Conservation (phyloP, 1,139 yeast genomes). For the Suhomyces choctaworum region DNA sequence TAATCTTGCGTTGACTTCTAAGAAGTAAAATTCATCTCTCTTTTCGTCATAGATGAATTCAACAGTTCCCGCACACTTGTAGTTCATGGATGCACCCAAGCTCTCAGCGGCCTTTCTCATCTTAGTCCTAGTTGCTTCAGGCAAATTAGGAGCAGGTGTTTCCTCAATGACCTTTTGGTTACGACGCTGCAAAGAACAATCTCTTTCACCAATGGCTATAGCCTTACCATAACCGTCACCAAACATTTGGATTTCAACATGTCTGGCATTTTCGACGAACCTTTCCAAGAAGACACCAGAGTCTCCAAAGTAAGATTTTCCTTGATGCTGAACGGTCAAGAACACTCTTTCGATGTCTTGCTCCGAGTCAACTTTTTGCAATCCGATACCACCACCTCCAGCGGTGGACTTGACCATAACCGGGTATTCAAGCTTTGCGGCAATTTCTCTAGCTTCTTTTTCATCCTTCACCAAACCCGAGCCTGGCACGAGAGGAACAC, state of each 20-base stretch:
- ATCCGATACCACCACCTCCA: constrained; percentile 99
- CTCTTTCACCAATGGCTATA: constrained; percentile 93
- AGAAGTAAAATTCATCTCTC: constrained; percentile 86
- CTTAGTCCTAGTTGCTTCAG: constrained; percentile 68
- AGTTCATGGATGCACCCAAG: constrained; percentile 75
- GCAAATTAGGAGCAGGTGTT: constrained; percentile 95
- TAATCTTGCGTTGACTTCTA: constrained; percentile 94
- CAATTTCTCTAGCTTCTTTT: constrained; percentile 72
- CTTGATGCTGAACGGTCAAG: constrained; percentile 90
- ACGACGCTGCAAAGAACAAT: constrained; percentile 95
- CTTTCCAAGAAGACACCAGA: constrained; percentile 93
- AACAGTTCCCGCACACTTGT: constrained; percentile 96
- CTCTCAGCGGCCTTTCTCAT: constrained; percentile 87
- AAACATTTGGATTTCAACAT: constrained; percentile 93
- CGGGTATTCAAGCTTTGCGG: constrained; percentile 81
- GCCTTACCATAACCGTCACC: constrained; percentile 95
- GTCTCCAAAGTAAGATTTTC: constrained; percentile 89
- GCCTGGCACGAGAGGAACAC: constrained; percentile 95
- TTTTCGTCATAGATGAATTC: constrained; percentile 88
- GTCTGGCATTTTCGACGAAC: constrained; percentile 91
- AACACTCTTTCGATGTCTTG: constrained; percentile 80
- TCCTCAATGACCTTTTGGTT: constrained; percentile 96
- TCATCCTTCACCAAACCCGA: constrained; percentile 73
- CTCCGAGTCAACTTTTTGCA: constrained; percentile 85
- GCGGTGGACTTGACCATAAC: constrained; percentile 97